Evolutionary conservation across 495 filamentous ascomycete species (phyloP), one percentile per base, ranked within the genome.

Genomic region (Aspergillus asperescens): DNA sequence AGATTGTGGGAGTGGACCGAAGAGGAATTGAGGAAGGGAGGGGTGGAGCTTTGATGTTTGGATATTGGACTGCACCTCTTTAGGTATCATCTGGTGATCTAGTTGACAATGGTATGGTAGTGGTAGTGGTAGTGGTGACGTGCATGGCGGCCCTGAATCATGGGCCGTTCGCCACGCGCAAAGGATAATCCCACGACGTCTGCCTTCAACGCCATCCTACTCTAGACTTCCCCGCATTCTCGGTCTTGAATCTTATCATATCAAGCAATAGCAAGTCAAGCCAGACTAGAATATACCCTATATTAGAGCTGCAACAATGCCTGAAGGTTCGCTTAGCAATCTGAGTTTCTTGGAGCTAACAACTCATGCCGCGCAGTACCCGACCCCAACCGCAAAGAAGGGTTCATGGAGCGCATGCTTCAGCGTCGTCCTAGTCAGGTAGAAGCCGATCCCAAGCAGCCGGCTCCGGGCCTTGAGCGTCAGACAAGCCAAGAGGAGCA

Each of bases 391-490:
- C 31, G 45, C 40, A 56, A 51, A 24, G 46, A 56, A 38, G 29
- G 40, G 12, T 44, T 51, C 40, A 19, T 56, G 32, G 54, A 56
- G 15, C 39, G 54, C n/a, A 31, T 37, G 20, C 46, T 56, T 34
- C 47, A 16, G 32, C 32, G 32, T 15, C 47, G 44, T 7, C 39
- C 29, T 18, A 27, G 16, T n/a, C 25, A 27, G 42, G 31, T 32
- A 0, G 25, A 54, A 16, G 25, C 12, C 16, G 15, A 47, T 22
- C 2, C 7, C 4, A 20, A 54, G 15, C 16, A 28, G 45, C 29
- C 48, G 5, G 40, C 9, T 35, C 32, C 16, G 12, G 13, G 12
- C 16, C 27, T 45, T 7, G 41, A 32, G 25, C 19, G 13, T 31
- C 27, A 7, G 5, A 27, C 13, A 20, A 32, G 37, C 27, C 19